Conservation (phyloP, 2,329 filamentous ascomycete species). For the Phialophora tarda region DNA sequence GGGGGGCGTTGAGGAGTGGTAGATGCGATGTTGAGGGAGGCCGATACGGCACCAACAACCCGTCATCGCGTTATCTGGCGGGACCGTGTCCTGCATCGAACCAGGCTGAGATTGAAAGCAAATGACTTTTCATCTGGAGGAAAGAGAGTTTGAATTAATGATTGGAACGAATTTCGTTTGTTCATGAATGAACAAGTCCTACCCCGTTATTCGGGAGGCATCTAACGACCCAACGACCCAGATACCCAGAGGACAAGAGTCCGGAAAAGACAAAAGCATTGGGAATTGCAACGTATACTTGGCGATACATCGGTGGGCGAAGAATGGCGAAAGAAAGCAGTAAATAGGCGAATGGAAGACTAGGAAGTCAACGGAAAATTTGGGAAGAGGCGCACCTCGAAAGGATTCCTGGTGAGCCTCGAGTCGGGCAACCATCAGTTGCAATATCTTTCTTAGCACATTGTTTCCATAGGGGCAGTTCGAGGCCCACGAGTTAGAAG, state of each 20-base stretch:
- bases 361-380: background rate
- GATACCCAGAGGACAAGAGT: constrained; percentile 33
- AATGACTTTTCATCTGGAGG: background rate
- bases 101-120: background rate
- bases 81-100: background rate
- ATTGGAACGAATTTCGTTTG: constrained; percentile 39
- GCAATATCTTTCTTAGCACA: constrained; percentile 5
- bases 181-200: constrained; percentile 24
- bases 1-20: too few relatives aligned
- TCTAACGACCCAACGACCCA: constrained; percentile 22
- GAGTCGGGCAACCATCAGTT: constrained; percentile 17
- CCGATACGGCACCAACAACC: background rate
- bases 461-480: background rate
- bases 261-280: constrained; percentile 29
- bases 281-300: constrained; percentile 29
- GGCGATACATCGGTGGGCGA: constrained; percentile 24
- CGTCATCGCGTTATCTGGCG: background rate
- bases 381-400: background rate
- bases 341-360: constrained; percentile 4
- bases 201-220: constrained; percentile 13
- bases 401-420: background rate
- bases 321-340: constrained; percentile 16
- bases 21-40: background rate
- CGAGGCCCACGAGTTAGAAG: background rate
- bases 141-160: constrained; percentile 20